Evolutionary conservation across 257 asterid species (phyloP).

Genomic region (Solanum sejunctum): DNA sequence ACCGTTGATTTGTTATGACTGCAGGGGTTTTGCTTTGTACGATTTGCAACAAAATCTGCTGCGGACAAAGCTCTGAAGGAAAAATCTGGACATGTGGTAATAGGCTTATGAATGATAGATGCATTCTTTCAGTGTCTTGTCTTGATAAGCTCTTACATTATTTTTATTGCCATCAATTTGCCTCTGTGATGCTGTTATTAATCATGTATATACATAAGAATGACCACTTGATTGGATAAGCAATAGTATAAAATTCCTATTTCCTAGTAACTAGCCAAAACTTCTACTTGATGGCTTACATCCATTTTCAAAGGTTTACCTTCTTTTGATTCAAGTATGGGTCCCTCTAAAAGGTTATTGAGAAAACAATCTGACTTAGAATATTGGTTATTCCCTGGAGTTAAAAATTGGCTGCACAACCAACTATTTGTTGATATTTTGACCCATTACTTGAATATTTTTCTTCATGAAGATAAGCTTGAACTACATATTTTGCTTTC

Average conservation of each 20-base stretch:
- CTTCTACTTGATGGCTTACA: background rate
- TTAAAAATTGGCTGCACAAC: background rate
- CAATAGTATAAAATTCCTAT: background rate
- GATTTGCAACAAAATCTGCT: constrained; percentile 68
- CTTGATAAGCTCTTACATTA: background rate
- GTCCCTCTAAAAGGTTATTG: background rate
- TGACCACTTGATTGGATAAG: background rate
- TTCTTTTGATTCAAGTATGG: background rate
- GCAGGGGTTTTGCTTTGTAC: constrained; percentile 90
- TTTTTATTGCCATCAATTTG: background rate
- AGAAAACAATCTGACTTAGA: background rate
- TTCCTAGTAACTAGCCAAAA: background rate
- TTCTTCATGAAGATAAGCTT: background rate
- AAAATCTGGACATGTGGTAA: constrained; percentile 63
- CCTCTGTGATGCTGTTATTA: background rate
- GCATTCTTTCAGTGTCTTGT: background rate
- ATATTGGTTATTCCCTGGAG: background rate
- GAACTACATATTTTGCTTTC: background rate
- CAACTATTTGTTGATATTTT: background rate
- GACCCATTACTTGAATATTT: background rate
- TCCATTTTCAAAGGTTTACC: background rate
- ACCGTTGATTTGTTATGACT: constrained; percentile 4
- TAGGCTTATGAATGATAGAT: background rate
- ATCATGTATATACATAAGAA: background rate
- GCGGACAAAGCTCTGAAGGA: constrained; percentile 79